Evolutionary conservation across 495 filamentous ascomycete species (phyloP), one percentile per base, ranked within the genome.

Genomic region (Corynascus novoguineensis): DNA sequence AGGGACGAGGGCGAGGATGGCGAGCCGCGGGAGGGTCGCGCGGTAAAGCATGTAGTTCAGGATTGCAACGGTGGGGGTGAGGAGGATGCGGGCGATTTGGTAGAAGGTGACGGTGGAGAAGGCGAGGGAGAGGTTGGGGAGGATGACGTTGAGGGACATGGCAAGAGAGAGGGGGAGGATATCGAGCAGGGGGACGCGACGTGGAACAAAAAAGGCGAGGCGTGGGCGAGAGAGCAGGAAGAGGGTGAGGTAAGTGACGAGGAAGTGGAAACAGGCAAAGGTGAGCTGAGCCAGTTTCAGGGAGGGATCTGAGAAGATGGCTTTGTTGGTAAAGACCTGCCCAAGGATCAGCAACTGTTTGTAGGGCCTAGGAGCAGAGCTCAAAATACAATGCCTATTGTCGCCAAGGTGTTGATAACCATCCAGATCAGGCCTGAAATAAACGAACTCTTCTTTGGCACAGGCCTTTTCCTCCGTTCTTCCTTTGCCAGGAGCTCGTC

Each of bases 271-370:
- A 32, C 81, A 71, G 19, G 85, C 85, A 63, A 89, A 88, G 35
- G 85, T 80, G 28, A 86, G 74, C 70, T 89, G 86, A 54, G 78
- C 80, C 31, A 84, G 74, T 57, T 81, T 82, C 60, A 89, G 78
- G 50, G 78, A 79, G 21, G 81, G 77, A 57, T 87, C 78, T 22
- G 83, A 80, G 70, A 90, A 88, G 62, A 90, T 87, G 42, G 77
- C 79, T 70, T 90, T 89, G 71, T 89, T 90, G 37, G 82, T 86
- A 68, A 89, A 89, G 50, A 90, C 84, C 86, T 88, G 58, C n/a
- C 37, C 24, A 38, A 19, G 17, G 50, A 49, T 65, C 40, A 66
- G 64, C 49, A 14, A 9, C 41, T 19, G 46, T 37, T 32, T 17
- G n/a, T 34, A 21, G 21, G 35, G 10, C 21, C 8, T 46, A 54